Base-by-base conservation (phyloP, 1,284 basidiomycete genomes). In the Fomitiporia mediterranea region DNA sequence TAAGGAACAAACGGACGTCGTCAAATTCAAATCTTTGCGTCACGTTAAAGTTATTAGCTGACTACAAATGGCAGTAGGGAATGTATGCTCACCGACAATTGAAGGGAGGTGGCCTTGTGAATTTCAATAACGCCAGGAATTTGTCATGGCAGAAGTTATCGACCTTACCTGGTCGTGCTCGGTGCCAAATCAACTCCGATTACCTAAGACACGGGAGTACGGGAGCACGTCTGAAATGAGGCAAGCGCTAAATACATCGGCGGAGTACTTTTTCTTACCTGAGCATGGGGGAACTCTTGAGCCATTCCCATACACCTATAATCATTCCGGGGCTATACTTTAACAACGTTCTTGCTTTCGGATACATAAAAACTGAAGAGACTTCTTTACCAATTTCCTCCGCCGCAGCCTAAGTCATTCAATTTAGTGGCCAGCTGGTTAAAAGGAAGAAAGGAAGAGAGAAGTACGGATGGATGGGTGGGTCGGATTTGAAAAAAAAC, bases 251-350 rank as follows among this genome's bases (percentile, higher is more conserved):
- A n/a, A n/a, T n/a, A n/a, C n/a, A n/a, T n/a, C n/a, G n/a, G 27
- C 13, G 21, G 44, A 30, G 23, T 7, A 46, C 17, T 13, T 9
- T 25, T 9, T 25, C 30, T 34, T 35, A 60, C 58, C 51, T 59
- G 54, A 48, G 53, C 50, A n/a, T 61, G 60, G 8, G 60, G 60
- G 49, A 61, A 61, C 44, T 61, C 57, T 43, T 56, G 53, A 23
- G 60, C 60, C 60, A 61, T 61, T 21, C 53, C 60, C 49, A 59
- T 59, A n/a, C 54, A 53, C 60, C 60, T 61, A n/a, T 17, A 49
- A 50, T 32, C 15, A 27, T 5, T 9, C n/a, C 43, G 13, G 15
- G 21, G 30, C 34, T 35, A 44, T 25, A 50, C 15, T 51, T 21
- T 21, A 37, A 30, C 38, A 50, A 50, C 7, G 17, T 34, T 34